These are phyloP conservation scores for Marasmius oreades DNA, from an alignment of 1,284 basidiomycete genomes.

Conservation along the genomic window DNA sequence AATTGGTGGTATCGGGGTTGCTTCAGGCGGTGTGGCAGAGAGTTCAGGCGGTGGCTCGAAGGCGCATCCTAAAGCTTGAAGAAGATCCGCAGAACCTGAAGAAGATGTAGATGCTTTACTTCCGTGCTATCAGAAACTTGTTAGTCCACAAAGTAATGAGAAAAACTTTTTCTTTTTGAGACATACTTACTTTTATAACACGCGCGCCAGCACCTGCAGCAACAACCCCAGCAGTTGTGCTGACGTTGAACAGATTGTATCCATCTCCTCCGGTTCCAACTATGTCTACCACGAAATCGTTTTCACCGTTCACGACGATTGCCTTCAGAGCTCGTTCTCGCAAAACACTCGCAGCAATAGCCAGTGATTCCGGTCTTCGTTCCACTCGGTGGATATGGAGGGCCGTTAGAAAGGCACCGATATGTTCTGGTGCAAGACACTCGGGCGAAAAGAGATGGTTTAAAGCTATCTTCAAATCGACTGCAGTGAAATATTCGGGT, in stretches of 20 bases:
- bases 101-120: slow-evolving; percentile 91
- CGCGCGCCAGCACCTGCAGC: slow-evolving; percentile 93
- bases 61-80: slow-evolving; percentile 82
- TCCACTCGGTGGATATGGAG: slow-evolving; percentile 77
- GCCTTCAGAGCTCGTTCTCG: slow-evolving; percentile 64
- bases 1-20: slow-evolving; percentile 11
- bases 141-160: slow-evolving; percentile 5
- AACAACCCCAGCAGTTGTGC: slow-evolving; percentile 92
- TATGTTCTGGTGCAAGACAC: slow-evolving; percentile 61
- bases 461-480: slow-evolving; percentile 69
- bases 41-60: slow-evolving; percentile 62
- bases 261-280: slow-evolving; percentile 86
- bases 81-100: slow-evolving; percentile 92
- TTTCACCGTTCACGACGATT: slow-evolving; percentile 50
- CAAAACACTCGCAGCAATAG: slow-evolving; percentile 74
- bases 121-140: slow-evolving; percentile 66
- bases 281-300: slow-evolving; percentile 72
- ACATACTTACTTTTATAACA: slow-evolving; percentile 81
- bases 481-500: slow-evolving; percentile 70
- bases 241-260: slow-evolving; percentile 96
- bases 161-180: no score
- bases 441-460: slow-evolving; percentile 72
- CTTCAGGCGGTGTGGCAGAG: not conserved
- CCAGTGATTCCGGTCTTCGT: slow-evolving; percentile 68
- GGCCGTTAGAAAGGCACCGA: slow-evolving; percentile 83